Percentiles rank a stretch among this genome's conserved stretches.
Evolutionary conservation across 2,329 filamentous ascomycete species (phyloP).

Genomic region (Aspergillus puulaauensis): DNA sequence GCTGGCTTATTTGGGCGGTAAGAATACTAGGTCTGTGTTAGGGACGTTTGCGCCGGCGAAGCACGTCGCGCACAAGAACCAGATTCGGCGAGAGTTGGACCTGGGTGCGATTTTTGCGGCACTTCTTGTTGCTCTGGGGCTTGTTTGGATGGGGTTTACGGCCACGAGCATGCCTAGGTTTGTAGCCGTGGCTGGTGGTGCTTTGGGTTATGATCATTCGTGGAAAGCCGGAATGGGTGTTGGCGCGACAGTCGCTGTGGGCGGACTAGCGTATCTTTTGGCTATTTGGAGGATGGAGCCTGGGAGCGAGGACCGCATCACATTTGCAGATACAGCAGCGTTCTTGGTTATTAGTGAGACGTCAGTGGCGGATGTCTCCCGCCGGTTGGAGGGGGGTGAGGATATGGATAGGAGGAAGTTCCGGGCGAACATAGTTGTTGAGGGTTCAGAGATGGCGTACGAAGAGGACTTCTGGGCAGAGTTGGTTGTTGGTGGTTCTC

Average conservation of each 20-base stretch:
- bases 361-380: constrained; percentile 67
- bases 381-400: constrained; percentile 51
- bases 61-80: constrained; percentile 19
- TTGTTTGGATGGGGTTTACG: not conserved
- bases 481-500: constrained; percentile 45
- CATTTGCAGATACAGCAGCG: constrained; percentile 46
- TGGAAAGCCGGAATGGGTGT: not conserved
- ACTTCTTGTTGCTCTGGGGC: not conserved
- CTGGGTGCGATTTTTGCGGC: not conserved
- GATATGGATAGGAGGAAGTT: constrained; percentile 67
- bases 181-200: not conserved
- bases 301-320: constrained; percentile 25
- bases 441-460: constrained; percentile 56
- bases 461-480: constrained; percentile 74
- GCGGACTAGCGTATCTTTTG: not conserved
- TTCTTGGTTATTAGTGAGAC: constrained; percentile 70
- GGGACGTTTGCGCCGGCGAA: constrained; percentile 57
- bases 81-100: not conserved
- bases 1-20: constrained; percentile 63
- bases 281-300: not conserved
- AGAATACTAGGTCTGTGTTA: constrained; percentile 59
- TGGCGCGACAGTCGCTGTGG: not conserved
- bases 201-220: no score
- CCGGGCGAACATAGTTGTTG: constrained; percentile 70
- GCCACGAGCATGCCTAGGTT: not conserved